These are phyloP conservation scores for Auriscalpium vulgare DNA, from an alignment of 768 basidiomycete species.

Conservation along the genomic window DNA sequence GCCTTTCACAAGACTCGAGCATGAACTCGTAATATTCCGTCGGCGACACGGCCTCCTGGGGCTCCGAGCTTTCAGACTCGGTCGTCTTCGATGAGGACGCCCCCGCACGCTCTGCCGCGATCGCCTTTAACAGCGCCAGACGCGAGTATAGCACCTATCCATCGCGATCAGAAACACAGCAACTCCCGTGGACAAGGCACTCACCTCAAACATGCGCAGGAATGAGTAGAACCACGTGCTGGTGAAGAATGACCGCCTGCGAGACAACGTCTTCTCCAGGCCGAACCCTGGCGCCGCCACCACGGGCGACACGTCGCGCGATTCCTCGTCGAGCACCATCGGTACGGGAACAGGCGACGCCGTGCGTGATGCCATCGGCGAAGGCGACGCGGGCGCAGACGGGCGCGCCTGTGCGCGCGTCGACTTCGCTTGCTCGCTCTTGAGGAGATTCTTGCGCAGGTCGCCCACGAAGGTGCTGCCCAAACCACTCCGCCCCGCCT, in stretches of 20 bases:
- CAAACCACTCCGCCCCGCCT: background rate
- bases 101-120: constrained; percentile 40
- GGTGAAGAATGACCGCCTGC: constrained; percentile 69
- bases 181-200: constrained; percentile 15
- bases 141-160: constrained; percentile 75
- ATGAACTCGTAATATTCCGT: constrained; percentile 76
- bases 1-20: constrained; percentile 78
- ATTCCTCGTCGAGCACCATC: constrained; percentile 28
- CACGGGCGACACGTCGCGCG: constrained; percentile 4
- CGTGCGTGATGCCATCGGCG: constrained; percentile 39
- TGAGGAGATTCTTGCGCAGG: constrained; percentile 70
- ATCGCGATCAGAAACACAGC: background rate
- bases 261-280: constrained; percentile 22
- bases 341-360: constrained; percentile 46
- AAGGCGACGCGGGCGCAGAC: constrained; percentile 40
- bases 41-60: constrained; percentile 21
- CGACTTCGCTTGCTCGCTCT: constrained; percentile 76
- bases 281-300: constrained; percentile 3
- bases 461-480: constrained; percentile 34
- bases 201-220: constrained; percentile 79
- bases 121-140: constrained; percentile 69
- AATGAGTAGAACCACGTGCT: constrained; percentile 87
- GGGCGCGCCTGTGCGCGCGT: constrained; percentile 50
- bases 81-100: constrained; percentile 33
- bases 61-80: constrained; percentile 19